A percentile compares a stretch with the other conserved stretches of the same genome.
phyloP scores from a whole-genome alignment of 768 basidiomycete species.

The Lentinula aciculospora region DNA sequence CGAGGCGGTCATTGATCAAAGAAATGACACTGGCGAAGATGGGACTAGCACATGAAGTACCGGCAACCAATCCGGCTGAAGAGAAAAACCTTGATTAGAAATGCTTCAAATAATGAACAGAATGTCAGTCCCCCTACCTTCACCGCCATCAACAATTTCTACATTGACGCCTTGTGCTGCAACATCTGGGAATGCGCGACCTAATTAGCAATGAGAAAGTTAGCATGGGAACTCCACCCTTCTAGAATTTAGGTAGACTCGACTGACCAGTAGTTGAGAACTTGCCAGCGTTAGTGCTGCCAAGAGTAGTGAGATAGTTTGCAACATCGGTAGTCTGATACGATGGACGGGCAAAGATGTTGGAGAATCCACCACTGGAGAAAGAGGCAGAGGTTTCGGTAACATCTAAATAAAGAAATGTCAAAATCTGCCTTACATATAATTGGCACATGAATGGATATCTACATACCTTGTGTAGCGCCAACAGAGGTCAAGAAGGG shows the following conservation, averaged over 20 bases:
- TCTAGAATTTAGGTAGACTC: neutral
- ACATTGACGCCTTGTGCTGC: slow-evolving; percentile 31
- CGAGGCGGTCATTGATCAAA: slow-evolving; percentile 38
- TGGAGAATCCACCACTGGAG: slow-evolving; percentile 50
- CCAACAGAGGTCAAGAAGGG: slow-evolving; percentile 22
- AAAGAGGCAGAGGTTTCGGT: slow-evolving; percentile 37
- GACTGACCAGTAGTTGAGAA: slow-evolving; percentile 34
- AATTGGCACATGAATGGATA: neutral
- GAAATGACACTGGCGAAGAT: slow-evolving; percentile 41
- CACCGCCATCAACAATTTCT: slow-evolving; percentile 10
- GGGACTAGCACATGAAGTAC: slow-evolving; percentile 43
- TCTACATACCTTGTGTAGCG: neutral
- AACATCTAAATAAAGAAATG: slow-evolving; percentile 14
- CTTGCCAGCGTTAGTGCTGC: slow-evolving; percentile 31
- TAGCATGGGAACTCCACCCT: slow-evolving; percentile 16
- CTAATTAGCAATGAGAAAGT: slow-evolving; percentile 7
- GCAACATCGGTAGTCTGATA: slow-evolving; percentile 22
- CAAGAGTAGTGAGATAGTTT: slow-evolving; percentile 19
- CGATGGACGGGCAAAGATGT: slow-evolving; percentile 25
- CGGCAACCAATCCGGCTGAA: slow-evolving; percentile 19
- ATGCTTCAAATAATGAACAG: slow-evolving; percentile 16
- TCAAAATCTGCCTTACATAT: neutral
- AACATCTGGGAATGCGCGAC: slow-evolving; percentile 34
- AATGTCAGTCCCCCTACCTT: slow-evolving; percentile 12
- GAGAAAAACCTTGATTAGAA: slow-evolving; percentile 17